Conservation (phyloP, 2,329 filamentous ascomycete species). For the Onygenales sp. region DNA sequence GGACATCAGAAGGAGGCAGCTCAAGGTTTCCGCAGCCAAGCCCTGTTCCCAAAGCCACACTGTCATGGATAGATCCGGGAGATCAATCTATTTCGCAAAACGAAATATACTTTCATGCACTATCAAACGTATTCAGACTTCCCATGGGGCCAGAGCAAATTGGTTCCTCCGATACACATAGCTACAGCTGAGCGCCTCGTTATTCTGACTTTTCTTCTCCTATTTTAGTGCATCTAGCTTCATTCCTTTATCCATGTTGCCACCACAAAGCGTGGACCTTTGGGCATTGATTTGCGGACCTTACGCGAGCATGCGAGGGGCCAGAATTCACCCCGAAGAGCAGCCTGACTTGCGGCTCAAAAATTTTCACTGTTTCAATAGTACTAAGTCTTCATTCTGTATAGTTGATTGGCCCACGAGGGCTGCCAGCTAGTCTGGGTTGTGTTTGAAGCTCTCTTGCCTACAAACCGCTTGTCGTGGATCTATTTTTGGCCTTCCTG, state of each 20-base stretch:
- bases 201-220: neutral
- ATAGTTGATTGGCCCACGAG: neutral
- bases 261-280: neutral
- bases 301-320: slow-evolving; percentile 3
- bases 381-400: neutral
- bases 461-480: no score
- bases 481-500: no score
- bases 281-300: slow-evolving; percentile 3
- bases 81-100: neutral
- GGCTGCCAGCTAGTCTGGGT: neutral
- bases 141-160: neutral
- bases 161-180: neutral
- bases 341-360: neutral
- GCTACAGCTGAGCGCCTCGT: neutral
- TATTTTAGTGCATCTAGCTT: neutral
- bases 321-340: neutral
- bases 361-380: neutral
- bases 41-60: neutral
- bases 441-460: neutral
- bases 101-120: neutral
- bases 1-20: neutral
- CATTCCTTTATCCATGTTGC: neutral
- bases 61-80: neutral
- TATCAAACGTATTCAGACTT: neutral
- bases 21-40: neutral